Conservation (phyloP, 2,329 filamentous ascomycete species). For the Xylariaceae sp. region DNA sequence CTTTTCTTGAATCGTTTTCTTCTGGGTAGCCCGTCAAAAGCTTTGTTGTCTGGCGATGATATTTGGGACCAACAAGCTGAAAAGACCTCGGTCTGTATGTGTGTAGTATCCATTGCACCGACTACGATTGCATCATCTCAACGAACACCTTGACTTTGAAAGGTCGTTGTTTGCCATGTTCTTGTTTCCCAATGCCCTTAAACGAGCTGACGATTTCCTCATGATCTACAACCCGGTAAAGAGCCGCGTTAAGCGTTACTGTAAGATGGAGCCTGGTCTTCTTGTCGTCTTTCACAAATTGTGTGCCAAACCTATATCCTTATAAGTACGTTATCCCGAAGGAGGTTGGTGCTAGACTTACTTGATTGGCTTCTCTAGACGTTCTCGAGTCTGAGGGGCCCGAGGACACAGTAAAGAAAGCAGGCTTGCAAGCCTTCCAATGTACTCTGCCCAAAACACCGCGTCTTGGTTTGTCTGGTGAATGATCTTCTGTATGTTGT, state of each 20-base stretch:
- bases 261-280: conserved; percentile 30
- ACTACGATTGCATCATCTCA: conserved; percentile 11
- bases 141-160: conserved; percentile 25
- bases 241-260: conserved; percentile 21
- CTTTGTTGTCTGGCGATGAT: neutral
- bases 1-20: conserved; percentile 5
- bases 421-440: conserved; percentile 44
- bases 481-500: conserved; percentile 40
- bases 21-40: neutral
- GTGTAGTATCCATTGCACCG: conserved; percentile 4
- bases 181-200: conserved; percentile 27
- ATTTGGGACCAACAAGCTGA: neutral
- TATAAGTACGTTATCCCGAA: conserved; percentile 16
- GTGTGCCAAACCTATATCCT: conserved; percentile 23
- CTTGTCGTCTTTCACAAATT: conserved; percentile 20
- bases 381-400: conserved; percentile 35
- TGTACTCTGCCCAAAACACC: conserved; percentile 50
- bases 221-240: conserved; percentile 20
- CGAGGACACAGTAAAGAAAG: conserved; percentile 41
- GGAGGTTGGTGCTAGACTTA: conserved; percentile 30
- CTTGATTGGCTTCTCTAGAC: conserved; percentile 37
- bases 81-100: neutral
- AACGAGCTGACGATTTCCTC: conserved; percentile 25
- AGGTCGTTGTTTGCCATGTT: conserved; percentile 15
- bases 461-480: conserved; percentile 35